These are phyloP conservation scores for Phoma herbarum DNA, from an alignment of 2,329 filamentous ascomycete species.

Conservation along the genomic window DNA sequence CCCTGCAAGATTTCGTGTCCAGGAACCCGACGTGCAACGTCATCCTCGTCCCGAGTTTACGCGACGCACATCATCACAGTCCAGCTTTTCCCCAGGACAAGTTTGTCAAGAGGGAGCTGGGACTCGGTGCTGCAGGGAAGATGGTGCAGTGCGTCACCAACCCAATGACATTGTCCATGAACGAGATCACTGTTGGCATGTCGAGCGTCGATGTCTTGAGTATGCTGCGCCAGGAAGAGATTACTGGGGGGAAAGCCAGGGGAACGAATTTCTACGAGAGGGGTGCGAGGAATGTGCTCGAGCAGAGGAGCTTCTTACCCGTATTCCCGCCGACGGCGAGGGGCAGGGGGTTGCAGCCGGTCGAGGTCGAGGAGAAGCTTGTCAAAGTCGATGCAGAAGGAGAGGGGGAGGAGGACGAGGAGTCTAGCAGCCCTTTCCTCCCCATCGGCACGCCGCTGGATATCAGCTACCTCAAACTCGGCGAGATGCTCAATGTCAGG, in stretches of 20 bases:
- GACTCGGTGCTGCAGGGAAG: constrained; percentile 69
- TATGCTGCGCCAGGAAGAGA: constrained; percentile 80
- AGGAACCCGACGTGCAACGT: constrained; percentile 82
- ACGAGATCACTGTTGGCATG: constrained; percentile 84
- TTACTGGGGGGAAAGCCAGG: constrained; percentile 63
- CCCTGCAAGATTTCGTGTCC: constrained; percentile 73
- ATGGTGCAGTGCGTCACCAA: constrained; percentile 82
- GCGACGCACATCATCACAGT: constrained; percentile 82
- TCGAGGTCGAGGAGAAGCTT: constrained; percentile 56
- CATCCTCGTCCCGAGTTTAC: constrained; percentile 81
- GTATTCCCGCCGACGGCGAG: constrained; percentile 83
- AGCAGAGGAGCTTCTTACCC: constrained; percentile 91
- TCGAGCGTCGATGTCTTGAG: constrained; percentile 85
- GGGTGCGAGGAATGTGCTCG: constrained; percentile 79
- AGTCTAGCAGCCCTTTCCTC: constrained; percentile 46
- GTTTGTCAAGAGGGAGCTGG: constrained; percentile 74
- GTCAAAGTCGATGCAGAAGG: constrained; percentile 41
- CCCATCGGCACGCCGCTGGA: constrained; percentile 79
- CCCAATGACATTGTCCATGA: constrained; percentile 87
- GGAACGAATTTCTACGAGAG: constrained; percentile 72
- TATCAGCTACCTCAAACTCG: constrained; percentile 82
- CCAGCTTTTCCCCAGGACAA: constrained; percentile 86
- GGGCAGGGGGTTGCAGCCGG: constrained; percentile 64
- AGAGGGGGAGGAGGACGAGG: constrained; percentile 64
- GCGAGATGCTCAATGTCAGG: constrained; percentile 85